A percentile compares a stretch with the other conserved stretches of the same genome.
phyloP scores from a whole-genome alignment of 257 asterid species.

The Capsicum pubescens region DNA sequence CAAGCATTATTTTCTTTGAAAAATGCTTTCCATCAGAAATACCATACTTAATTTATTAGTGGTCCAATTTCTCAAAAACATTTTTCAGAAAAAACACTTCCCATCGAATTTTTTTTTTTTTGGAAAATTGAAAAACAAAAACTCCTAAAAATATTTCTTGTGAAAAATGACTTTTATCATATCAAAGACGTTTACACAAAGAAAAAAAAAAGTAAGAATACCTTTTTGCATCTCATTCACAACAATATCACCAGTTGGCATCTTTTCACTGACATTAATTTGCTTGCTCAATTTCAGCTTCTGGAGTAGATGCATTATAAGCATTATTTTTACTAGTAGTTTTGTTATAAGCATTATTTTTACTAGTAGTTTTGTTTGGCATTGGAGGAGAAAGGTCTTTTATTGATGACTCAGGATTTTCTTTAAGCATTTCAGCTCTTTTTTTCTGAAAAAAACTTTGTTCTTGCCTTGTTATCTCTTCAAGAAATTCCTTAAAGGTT shows the following conservation, averaged over 20 bases:
- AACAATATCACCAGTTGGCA: constrained; percentile 6
- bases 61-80: not conserved
- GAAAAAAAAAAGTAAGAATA: not conserved
- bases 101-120: too few species aligned
- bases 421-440: not conserved
- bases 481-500: constrained; percentile 16
- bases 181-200: not conserved
- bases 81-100: not conserved
- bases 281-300: not conserved
- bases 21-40: not conserved
- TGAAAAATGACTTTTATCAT: not conserved
- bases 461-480: constrained; percentile 23
- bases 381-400: not conserved
- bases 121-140: not conserved
- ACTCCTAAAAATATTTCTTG: not conserved
- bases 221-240: constrained; percentile 5
- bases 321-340: too few species aligned
- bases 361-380: not conserved
- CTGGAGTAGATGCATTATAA: not conserved
- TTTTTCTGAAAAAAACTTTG: not conserved
- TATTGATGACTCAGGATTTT: not conserved
- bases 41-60: not conserved
- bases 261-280: not conserved
- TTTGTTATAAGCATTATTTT: constrained; percentile 23
- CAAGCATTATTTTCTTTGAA: too few species aligned